These are phyloP conservation scores for Xerocomus potaroensis DNA, from an alignment of 768 basidiomycete species.

Conservation along the genomic window DNA sequence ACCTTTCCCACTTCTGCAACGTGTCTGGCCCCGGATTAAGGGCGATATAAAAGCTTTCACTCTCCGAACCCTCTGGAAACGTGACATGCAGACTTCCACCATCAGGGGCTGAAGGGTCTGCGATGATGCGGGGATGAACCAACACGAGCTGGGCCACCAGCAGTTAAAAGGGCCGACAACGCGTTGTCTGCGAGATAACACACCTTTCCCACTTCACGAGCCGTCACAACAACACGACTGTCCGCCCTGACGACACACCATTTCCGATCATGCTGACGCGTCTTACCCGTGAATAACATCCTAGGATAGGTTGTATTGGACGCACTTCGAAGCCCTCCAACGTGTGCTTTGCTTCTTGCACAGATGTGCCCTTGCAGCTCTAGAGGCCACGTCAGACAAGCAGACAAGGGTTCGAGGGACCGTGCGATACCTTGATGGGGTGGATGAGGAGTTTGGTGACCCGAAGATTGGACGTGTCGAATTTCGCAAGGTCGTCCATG, in stretches of 20 bases:
- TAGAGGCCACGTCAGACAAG: conserved; percentile 23
- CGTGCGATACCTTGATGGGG: conserved; percentile 53
- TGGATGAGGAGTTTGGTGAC: conserved; percentile 61
- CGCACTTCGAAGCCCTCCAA: conserved; percentile 63
- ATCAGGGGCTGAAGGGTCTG: conserved; percentile 41
- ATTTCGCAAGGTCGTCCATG: conserved; percentile 14
- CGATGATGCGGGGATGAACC: conserved; percentile 52
- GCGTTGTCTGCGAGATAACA: background rate
- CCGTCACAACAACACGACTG: conserved; percentile 56
- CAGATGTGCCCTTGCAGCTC: conserved; percentile 71
- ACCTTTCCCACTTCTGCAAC: conserved; percentile 56
- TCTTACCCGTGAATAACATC: conserved; percentile 1
- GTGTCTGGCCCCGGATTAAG: conserved; percentile 48
- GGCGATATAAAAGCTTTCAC: conserved; percentile 55
- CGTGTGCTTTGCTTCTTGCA: conserved; percentile 52
- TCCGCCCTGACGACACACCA: conserved; percentile 65
- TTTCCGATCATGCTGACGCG: conserved; percentile 59
- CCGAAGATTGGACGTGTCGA: conserved; percentile 32
- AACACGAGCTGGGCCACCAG: conserved; percentile 53
- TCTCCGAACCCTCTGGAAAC: conserved; percentile 58
- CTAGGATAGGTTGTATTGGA: conserved; percentile 1
- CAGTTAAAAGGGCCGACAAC: background rate
- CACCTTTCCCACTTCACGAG: conserved; percentile 61
- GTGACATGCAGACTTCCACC: conserved; percentile 49
- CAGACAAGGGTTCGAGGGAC: background rate